Base-by-base conservation (phyloP, 2,329 filamentous ascomycete genomes). In the Aspergillus quadricinctus region DNA sequence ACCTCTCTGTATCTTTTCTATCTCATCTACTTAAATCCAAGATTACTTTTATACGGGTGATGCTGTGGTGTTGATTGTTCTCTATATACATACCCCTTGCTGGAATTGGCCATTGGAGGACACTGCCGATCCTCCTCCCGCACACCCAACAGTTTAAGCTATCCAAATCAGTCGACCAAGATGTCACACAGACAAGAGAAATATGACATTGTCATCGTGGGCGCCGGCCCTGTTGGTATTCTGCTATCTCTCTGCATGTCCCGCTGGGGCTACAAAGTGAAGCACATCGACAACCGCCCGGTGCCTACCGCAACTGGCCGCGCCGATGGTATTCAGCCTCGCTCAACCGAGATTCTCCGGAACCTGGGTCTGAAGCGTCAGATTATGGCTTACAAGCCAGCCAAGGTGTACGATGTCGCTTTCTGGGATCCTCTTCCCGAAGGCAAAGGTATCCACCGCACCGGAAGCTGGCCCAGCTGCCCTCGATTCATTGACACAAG, bases 251-350 rank as follows among this genome's bases (percentile, higher is more conserved):
- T 92, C 29, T 93, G 89, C 70, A 83, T 97, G 59, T 89, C 90
- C 58, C 83, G 92, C 78, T 96, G 92, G 90, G 92, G 92, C 21
- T 97, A 96, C 80, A 91, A 86, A 73, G 90, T 97, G 74, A 96
- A 93, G 80, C 91, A 96, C 76, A 91, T 96, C 69, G 92, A 96
- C 77, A 96, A 95, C 75, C 83, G 92, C 57, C 81, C 90, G 2
- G 89, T 93, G 67, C 92, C 92, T 17, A 96, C 92, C 11, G 78
- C 85, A 2, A 96, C 91, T 21, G 92, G 92, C 53, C 89, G 92
- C 61, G 92, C 92, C 55, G 92, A 96, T 75, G 92, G 91, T 60
- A 95, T 97, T 56, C 92, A 96, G 76, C 92, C 92, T 40, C 87
- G 92, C 41, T 95, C 92, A 0, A 80, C 95, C 25, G 92, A 96